A percentile compares a stretch with the other conserved stretches of the same genome.
These are phyloP conservation scores for Plasmodium inui DNA, from an alignment of 169 alveolate genomes.

Conservation along the genomic window DNA sequence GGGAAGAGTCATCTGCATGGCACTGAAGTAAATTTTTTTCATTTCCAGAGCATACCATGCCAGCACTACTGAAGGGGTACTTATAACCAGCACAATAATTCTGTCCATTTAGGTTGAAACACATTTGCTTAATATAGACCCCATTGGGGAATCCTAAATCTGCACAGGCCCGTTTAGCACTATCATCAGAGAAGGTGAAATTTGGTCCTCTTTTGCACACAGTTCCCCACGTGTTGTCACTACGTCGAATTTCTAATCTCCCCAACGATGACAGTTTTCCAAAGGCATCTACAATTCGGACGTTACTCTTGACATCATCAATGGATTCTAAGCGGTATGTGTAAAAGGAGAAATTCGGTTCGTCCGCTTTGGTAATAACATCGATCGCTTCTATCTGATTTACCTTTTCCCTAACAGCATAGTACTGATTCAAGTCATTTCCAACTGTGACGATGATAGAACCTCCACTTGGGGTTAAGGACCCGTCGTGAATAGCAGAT, in stretches of 20 bases:
- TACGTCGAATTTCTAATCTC: slow-evolving; percentile 84
- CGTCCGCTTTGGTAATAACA: slow-evolving; percentile 78
- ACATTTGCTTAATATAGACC: slow-evolving; percentile 81
- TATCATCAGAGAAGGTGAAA: slow-evolving; percentile 81
- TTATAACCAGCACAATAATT: slow-evolving; percentile 87
- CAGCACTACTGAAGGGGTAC: slow-evolving; percentile 87
- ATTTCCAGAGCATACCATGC: slow-evolving; percentile 85
- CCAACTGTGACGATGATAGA: slow-evolving; percentile 87
- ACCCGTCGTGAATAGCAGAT: slow-evolving; percentile 91
- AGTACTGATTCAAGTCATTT: slow-evolving; percentile 82
- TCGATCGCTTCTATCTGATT: slow-evolving; percentile 76
- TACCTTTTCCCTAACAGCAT: slow-evolving; percentile 72
- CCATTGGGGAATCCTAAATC: slow-evolving; percentile 89
- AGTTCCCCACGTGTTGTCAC: slow-evolving; percentile 82
- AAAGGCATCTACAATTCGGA: slow-evolving; percentile 91
- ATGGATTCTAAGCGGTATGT: slow-evolving; percentile 85
- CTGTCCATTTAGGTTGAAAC: slow-evolving; percentile 85
- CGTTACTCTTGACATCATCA: slow-evolving; percentile 88
- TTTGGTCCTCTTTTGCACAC: slow-evolving; percentile 86
- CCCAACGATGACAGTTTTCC: slow-evolving; percentile 89
- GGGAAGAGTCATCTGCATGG: slow-evolving; percentile 87
- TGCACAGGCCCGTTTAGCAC: slow-evolving; percentile 89
- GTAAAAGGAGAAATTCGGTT: slow-evolving; percentile 76
- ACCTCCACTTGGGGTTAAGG: slow-evolving; percentile 90
- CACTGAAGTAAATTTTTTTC: slow-evolving; percentile 84